Conservation (phyloP, 2,329 filamentous ascomycete genomes). For the Monilinia aucupariae region DNA sequence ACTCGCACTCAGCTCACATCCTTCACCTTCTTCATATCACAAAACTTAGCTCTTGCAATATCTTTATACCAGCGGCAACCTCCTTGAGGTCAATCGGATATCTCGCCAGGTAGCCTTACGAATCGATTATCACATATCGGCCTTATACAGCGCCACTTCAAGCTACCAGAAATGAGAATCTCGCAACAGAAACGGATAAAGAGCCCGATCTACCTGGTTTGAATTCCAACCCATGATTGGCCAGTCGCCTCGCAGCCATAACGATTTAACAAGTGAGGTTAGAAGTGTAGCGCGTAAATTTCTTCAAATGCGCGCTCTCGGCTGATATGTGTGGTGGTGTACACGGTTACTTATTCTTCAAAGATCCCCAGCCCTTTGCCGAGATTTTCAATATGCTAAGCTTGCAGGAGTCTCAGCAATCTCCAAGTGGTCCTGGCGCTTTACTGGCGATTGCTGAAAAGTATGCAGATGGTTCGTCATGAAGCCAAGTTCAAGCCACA, state of each 20-base stretch:
- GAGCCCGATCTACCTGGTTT: background rate
- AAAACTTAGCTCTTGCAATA: background rate
- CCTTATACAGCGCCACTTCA: background rate
- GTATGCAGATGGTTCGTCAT: background rate
- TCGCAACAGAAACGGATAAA: background rate
- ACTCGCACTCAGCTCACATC: background rate
- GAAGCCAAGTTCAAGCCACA: background rate
- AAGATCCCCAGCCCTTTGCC: background rate
- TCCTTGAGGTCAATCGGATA: background rate
- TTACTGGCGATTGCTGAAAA: background rate
- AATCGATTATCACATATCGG: background rate
- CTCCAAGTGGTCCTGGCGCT: background rate
- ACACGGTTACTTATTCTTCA: too few relatives aligned
- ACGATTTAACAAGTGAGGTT: too few relatives aligned
- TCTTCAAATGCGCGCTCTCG: too few relatives aligned
- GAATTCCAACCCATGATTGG: background rate
- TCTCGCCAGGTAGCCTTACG: background rate
- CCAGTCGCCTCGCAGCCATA: too few relatives aligned
- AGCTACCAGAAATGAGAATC: background rate
- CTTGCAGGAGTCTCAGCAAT: background rate
- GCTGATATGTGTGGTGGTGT: too few relatives aligned
- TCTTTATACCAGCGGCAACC: background rate
- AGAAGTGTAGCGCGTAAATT: too few relatives aligned
- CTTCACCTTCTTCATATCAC: too few relatives aligned
- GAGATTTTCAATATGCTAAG: background rate